These are phyloP conservation scores for Phyllachora maydis DNA, from an alignment of 2,329 filamentous ascomycete species.

Conservation along the genomic window DNA sequence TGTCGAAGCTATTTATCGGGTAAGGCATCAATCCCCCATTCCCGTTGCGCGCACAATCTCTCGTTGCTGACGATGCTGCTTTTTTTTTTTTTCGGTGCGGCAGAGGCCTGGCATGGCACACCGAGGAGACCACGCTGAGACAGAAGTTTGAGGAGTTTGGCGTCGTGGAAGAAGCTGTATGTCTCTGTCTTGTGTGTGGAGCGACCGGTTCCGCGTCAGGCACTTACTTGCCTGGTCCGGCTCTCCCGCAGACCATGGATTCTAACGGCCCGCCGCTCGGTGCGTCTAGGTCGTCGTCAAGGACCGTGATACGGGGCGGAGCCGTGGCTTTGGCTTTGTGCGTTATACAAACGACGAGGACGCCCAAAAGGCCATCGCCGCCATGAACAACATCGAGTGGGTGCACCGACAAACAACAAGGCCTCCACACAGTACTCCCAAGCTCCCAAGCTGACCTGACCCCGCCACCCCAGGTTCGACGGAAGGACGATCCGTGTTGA, in stretches of 20 bases:
- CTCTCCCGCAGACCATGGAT: no score
- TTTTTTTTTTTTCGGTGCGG: slow-evolving; percentile 5
- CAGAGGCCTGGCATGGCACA: slow-evolving; percentile 97
- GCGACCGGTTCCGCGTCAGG: background rate
- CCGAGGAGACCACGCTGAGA: slow-evolving; percentile 70
- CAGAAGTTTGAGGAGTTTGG: slow-evolving; percentile 89
- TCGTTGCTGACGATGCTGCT: background rate
- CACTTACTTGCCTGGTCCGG: slow-evolving; percentile 7
- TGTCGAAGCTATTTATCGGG: slow-evolving; percentile 95
- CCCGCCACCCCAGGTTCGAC: slow-evolving; percentile 45
- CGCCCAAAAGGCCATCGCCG: slow-evolving; percentile 54
- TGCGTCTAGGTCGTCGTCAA: slow-evolving; percentile 75
- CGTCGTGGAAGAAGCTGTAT: slow-evolving; percentile 81
- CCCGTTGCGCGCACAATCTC: background rate
- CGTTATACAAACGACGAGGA: slow-evolving; percentile 62
- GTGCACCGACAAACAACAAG: slow-evolving; percentile 10
- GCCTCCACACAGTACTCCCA: background rate
- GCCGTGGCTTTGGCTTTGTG: slow-evolving; percentile 94
- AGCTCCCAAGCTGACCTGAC: slow-evolving; percentile 2
- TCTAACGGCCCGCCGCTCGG: slow-evolving; percentile 3
- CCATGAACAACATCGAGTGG: slow-evolving; percentile 84
- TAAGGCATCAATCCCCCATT: slow-evolving; percentile 22
- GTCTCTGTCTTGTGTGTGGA: slow-evolving; percentile 16
- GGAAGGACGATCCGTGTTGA: slow-evolving; percentile 89
- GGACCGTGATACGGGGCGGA: slow-evolving; percentile 89